Conservation (phyloP, 1,284 basidiomycete species). For the Mycena citricolor region DNA sequence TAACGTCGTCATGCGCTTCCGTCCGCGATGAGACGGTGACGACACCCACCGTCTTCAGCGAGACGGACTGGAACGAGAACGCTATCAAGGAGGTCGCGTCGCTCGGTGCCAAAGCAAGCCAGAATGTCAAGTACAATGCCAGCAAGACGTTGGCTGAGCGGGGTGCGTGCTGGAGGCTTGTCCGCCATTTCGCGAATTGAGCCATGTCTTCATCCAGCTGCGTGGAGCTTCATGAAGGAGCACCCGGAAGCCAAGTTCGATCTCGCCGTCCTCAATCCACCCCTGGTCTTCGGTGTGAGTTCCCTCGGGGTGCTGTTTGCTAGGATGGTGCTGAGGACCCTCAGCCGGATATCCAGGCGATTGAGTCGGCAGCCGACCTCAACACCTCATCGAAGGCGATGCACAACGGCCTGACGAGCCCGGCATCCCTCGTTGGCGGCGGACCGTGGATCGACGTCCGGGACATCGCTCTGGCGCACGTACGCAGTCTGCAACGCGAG, state of each 20-base stretch:
- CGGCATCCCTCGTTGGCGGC: constrained; percentile 12
- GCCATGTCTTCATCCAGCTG: constrained; percentile 34
- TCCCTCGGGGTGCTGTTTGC: neutral
- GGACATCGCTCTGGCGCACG: constrained; percentile 55
- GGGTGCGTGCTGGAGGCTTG: constrained; percentile 42
- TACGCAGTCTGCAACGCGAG: constrained; percentile 45
- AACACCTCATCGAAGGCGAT: constrained; percentile 29
- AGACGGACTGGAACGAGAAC: constrained; percentile 62
- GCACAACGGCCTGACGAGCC: constrained; percentile 28
- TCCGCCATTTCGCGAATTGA: no score
- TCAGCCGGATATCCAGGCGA: constrained; percentile 35
- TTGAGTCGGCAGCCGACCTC: constrained; percentile 24
- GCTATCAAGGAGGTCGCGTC: constrained; percentile 44
- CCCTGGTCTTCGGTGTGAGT: constrained; percentile 32
- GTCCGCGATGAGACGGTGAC: constrained; percentile 36
- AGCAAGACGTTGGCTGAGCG: constrained; percentile 50
- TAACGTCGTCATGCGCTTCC: constrained; percentile 63
- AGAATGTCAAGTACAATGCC: constrained; percentile 38
- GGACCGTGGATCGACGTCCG: constrained; percentile 55
- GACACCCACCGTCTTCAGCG: constrained; percentile 35
- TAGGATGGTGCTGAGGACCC: constrained; percentile 1
- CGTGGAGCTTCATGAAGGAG: constrained; percentile 59
- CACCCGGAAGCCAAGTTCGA: constrained; percentile 51
- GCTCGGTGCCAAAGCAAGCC: constrained; percentile 40
- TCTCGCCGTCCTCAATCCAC: constrained; percentile 42